These are phyloP conservation scores for Cymbopogon flexuosus DNA, from an alignment of 202 grass and related monocot genomes.

Conservation along the genomic window DNA sequence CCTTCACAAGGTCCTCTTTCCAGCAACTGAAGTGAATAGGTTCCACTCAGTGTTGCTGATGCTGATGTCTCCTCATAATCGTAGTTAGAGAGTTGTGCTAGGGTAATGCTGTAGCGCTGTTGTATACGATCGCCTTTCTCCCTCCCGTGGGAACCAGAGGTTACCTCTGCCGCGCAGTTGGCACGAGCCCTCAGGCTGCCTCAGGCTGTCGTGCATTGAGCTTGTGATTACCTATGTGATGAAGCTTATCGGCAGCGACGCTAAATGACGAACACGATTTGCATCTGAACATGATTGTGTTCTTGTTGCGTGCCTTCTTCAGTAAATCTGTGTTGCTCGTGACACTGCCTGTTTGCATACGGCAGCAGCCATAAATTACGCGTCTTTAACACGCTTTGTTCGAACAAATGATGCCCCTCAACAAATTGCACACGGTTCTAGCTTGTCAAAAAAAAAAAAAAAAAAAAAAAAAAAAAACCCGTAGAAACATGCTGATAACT, in stretches of 20 bases:
- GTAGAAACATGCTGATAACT: not conserved
- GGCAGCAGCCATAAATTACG: too few relatives aligned
- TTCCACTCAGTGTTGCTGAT: not conserved
- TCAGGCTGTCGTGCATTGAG: conserved; percentile 8
- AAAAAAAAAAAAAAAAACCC: too few relatives aligned
- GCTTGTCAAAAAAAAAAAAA: too few relatives aligned
- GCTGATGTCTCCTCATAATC: not conserved
- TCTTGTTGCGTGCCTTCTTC: not conserved
- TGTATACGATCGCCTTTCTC: not conserved
- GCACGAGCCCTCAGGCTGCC: not conserved
- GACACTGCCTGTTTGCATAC: not conserved
- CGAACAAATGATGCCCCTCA: not conserved
- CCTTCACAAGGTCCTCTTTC: conserved; percentile 39
- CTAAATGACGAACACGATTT: not conserved
- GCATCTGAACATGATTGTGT: not conserved
- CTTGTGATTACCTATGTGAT: not conserved
- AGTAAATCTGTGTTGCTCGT: not conserved
- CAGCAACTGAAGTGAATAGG: conserved; percentile 20
- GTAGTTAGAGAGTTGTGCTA: not conserved
- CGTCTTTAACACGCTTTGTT: not conserved
- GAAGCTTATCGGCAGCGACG: not conserved
- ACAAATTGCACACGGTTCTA: not conserved
- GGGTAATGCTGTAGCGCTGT: not conserved
- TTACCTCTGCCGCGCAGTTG: not conserved
- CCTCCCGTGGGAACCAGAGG: not conserved